A percentile compares a stretch with the other conserved stretches of the same genome.
Conservation (phyloP, 2,329 filamentous ascomycete species). For the Fusarium pseudograminearum region DNA sequence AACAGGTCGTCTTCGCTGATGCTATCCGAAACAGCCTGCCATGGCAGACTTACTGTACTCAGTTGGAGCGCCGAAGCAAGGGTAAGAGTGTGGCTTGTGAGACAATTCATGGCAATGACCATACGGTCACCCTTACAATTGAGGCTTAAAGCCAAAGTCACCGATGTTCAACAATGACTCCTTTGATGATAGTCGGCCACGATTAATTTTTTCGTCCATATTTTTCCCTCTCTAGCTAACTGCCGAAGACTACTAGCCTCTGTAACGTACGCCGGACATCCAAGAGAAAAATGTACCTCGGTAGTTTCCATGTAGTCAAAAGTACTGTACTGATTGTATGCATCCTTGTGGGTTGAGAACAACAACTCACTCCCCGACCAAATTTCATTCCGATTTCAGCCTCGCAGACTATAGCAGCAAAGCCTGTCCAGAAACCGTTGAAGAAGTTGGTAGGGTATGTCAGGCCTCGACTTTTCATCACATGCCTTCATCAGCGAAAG, state of each 20-base stretch:
- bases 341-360: slow-evolving; percentile 13
- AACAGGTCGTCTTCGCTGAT: slow-evolving; percentile 17
- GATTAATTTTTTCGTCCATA: neutral
- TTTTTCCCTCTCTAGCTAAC: neutral
- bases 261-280: neutral
- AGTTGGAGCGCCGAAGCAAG: slow-evolving; percentile 16
- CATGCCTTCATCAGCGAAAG: slow-evolving; percentile 16
- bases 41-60: slow-evolving; percentile 1
- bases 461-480: slow-evolving; percentile 15
- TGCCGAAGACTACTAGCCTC: neutral
- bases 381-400: slow-evolving; percentile 24
- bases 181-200: neutral
- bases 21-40: slow-evolving; percentile 18
- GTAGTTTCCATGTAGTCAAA: slow-evolving; percentile 21
- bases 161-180: neutral
- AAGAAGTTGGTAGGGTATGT: neutral
- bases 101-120: slow-evolving; percentile 12
- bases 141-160: slow-evolving; percentile 25
- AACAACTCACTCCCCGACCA: neutral
- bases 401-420: neutral
- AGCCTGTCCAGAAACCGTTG: slow-evolving; percentile 23
- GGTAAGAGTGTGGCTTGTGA: slow-evolving; percentile 34
- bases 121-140: slow-evolving; percentile 7
- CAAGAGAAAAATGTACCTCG: neutral
- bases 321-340: slow-evolving; percentile 1